These are phyloP conservation scores for Macrocystidia cucumis DNA, from an alignment of 1,284 basidiomycete species.

Conservation along the genomic window DNA sequence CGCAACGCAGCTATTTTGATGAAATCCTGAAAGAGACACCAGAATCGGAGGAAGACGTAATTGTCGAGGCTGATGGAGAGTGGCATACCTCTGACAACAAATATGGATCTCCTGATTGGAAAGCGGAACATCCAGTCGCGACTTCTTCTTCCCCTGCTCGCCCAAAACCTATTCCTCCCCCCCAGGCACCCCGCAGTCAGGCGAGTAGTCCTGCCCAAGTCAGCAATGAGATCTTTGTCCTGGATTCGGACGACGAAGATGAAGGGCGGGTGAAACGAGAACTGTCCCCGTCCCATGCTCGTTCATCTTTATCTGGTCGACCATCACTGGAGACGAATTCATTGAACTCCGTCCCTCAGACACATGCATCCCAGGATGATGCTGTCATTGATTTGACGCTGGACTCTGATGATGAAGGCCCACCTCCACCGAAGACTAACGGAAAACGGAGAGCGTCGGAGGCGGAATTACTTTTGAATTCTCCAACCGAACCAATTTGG, in stretches of 20 bases:
- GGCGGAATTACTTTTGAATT: constrained; percentile 29
- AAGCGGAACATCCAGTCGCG: constrained; percentile 36
- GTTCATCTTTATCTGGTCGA: constrained; percentile 31
- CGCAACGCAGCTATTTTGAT: constrained; percentile 62
- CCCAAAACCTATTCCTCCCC: constrained; percentile 15
- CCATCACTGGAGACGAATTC: constrained; percentile 22
- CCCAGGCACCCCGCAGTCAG: constrained; percentile 12
- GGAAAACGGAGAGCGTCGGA: constrained; percentile 56
- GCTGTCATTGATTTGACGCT: constrained; percentile 76
- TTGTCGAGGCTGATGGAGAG: constrained; percentile 89
- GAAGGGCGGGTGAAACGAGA: constrained; percentile 67
- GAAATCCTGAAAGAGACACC: constrained; percentile 74
- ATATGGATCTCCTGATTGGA: constrained; percentile 71
- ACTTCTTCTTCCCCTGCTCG: constrained; percentile 13
- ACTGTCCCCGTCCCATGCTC: constrained; percentile 50
- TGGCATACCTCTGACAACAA: constrained; percentile 93
- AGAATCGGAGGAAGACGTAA: constrained; percentile 82
- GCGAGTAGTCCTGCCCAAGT: constrained; percentile 24
- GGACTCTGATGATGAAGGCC: constrained; percentile 61
- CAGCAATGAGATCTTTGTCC: constrained; percentile 59
- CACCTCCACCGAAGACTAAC: constrained; percentile 18
- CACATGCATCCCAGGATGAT: constrained; percentile 18
- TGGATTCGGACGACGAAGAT: constrained; percentile 77
- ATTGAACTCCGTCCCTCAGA: constrained; percentile 14
- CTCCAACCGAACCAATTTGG: constrained; percentile 61